These are phyloP conservation scores for Taphrina communis DNA, from an alignment of 1,139 yeast genomes.

Conservation along the genomic window DNA sequence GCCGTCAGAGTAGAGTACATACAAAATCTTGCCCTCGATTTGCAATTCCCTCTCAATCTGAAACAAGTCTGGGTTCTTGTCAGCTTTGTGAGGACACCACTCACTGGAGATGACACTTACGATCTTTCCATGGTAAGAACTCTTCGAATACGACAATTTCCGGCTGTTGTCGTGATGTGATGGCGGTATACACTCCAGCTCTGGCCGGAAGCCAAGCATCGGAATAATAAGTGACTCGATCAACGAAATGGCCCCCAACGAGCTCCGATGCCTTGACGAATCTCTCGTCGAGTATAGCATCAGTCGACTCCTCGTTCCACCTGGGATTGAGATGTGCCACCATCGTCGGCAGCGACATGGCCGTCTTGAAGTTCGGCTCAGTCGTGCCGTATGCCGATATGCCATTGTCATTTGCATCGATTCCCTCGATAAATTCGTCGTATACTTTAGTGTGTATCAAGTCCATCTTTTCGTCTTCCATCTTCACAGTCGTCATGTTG, in stretches of 20 bases:
- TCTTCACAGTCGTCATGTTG: constrained; percentile 52
- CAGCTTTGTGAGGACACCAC: too few relatives aligned
- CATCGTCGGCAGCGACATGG: constrained; percentile 68
- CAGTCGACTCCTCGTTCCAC: constrained; percentile 67
- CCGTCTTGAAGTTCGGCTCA: constrained; percentile 52
- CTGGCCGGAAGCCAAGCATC: constrained; percentile 92
- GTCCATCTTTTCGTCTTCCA: constrained; percentile 57
- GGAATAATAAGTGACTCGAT: constrained; percentile 73
- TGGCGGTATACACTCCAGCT: constrained; percentile 72
- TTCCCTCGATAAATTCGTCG: constrained; percentile 82
- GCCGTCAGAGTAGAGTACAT: constrained; percentile 79
- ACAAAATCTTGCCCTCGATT: constrained; percentile 64
- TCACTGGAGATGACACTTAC: neutral
- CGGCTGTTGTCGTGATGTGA: constrained; percentile 54
- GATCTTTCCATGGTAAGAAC: constrained; percentile 96
- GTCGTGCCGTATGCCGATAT: constrained; percentile 65
- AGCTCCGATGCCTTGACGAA: constrained; percentile 75
- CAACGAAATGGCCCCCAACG: constrained; percentile 80
- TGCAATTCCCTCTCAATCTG: constrained; percentile 68
- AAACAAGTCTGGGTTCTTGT: constrained; percentile 58
- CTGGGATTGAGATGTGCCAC: constrained; percentile 81
- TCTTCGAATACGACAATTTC: constrained; percentile 68
- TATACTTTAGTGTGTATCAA: constrained; percentile 75
- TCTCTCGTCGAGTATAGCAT: constrained; percentile 67
- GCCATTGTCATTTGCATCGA: constrained; percentile 97